Conservation (phyloP, 768 basidiomycete species). For the Lactarius hatsudake region DNA sequence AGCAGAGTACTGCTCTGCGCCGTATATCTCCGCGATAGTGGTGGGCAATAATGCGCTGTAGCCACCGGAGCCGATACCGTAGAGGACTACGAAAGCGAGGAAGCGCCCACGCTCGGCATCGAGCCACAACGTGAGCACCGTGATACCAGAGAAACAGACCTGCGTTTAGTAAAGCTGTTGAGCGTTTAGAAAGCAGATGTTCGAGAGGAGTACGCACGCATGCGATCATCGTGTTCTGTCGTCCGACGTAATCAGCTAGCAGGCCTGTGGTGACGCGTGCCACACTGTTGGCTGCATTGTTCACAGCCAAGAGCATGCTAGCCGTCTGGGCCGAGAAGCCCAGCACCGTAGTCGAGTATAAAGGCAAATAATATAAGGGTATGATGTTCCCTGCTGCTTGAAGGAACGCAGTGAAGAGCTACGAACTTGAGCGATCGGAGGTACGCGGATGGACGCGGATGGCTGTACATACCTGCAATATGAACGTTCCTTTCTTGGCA, state of each 20-base stretch:
- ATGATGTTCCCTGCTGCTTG: conserved; percentile 47
- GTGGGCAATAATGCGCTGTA: conserved; percentile 46
- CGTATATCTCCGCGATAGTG: conserved; percentile 44
- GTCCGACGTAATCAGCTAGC: conserved; percentile 41
- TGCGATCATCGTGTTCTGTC: conserved; percentile 45
- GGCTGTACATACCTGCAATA: conserved; percentile 37
- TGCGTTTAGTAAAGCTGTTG: conserved; percentile 17
- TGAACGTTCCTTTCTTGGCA: conserved; percentile 41
- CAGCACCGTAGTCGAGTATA: conserved; percentile 42
- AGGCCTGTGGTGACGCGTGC: conserved; percentile 43
- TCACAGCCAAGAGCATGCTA: conserved; percentile 41
- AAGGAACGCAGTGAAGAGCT: conserved; percentile 42
- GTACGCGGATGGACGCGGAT: not conserved
- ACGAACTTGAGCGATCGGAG: not conserved
- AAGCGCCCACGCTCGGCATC: conserved; percentile 39
- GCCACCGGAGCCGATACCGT: conserved; percentile 44
- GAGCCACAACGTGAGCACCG: conserved; percentile 44
- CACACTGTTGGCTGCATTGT: conserved; percentile 44
- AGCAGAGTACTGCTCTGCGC: conserved; percentile 42
- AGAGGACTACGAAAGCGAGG: conserved; percentile 41
- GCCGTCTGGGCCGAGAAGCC: conserved; percentile 38
- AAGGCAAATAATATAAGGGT: conserved; percentile 44
- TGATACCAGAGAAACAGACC: conserved; percentile 41
- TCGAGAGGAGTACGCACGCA: conserved; percentile 32
- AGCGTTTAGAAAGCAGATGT: not conserved